Base-by-base conservation (phyloP, 441 rosid genomes). In the Capsella rubella region DNA sequence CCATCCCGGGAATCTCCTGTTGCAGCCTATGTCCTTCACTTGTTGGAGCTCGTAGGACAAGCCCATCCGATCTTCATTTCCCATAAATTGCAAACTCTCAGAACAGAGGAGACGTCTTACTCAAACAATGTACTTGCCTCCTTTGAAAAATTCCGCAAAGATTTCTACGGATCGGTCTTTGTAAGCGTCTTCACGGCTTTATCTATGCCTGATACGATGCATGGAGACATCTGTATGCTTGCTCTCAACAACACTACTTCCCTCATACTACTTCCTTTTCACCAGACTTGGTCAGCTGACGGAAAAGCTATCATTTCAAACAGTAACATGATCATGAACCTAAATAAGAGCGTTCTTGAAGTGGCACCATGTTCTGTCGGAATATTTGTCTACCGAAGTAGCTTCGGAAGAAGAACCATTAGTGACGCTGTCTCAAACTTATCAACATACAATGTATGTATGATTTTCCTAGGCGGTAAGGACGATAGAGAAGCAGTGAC, bases 321-420 rank as follows among this genome's bases (percentile, higher is more conserved):
- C 16, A 75, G 67, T 4, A 32, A 32, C 1, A 42, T 37, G 56
- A 34, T 80, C 2, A 37, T 82, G 71, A 64, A 42, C 6, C 42
- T 85, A 40, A 87, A 87, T 42, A 40, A 45, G 31, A 75, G 68
- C 2, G 71, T 85, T 53, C 71, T 87, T 1, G 76, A 82, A 0
- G 76, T 61, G 4, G 74, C 88, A 6, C 88, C 90, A 2, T 87
- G 90, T 54, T 82, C 88, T 50, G 78, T 82, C 0, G 88, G 87
- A 43, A 79, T 84, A 8, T 72, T 83, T 7, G 64, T 83, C 4
- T 80, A 81, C 50, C 67, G 82, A 1, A 73, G 78, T 4, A 64
- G 50, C 5, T 15, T 34, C 3, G 52, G 68, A 8, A 60, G 65
- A 8, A 73, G 56, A 74, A 64, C 71, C 11, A 62, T 78, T 60